Conservation (phyloP, 495 filamentous ascomycete species). For the Hypomontagnella monticulosa region DNA sequence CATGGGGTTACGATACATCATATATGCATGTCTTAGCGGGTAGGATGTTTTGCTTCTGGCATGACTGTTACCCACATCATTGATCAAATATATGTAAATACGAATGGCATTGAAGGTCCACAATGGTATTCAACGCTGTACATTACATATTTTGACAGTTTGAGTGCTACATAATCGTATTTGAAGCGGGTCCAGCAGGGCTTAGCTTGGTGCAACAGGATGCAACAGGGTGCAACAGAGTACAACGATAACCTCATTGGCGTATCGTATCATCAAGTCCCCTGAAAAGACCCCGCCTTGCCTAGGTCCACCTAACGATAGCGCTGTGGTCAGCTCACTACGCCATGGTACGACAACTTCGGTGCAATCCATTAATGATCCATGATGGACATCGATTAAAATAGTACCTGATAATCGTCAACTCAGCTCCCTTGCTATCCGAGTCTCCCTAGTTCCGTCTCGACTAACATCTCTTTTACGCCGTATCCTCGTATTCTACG, state of each 20-base stretch:
- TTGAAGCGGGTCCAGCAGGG: conserved; percentile 18
- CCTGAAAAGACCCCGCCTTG: neutral
- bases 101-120: neutral
- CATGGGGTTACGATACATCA: too few species aligned
- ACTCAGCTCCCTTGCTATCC: too few species aligned
- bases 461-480: too few species aligned
- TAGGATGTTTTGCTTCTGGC: neutral
- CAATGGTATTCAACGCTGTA: neutral
- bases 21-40: neutral
- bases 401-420: too few species aligned
- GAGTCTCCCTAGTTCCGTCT: too few species aligned
- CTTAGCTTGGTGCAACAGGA: conserved; percentile 25
- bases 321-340: neutral
- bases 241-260: conserved; percentile 19
- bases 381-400: too few species aligned
- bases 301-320: neutral
- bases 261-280: neutral
- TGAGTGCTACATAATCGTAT: neutral
- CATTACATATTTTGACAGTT: too few species aligned
- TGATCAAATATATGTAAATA: neutral
- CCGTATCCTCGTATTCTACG: too few species aligned
- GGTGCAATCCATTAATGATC: too few species aligned
- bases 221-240: conserved; percentile 19
- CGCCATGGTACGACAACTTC: neutral
- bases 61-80: neutral